phyloP scores from a whole-genome alignment of 345 rosid species.

The Durio zibethinus region DNA sequence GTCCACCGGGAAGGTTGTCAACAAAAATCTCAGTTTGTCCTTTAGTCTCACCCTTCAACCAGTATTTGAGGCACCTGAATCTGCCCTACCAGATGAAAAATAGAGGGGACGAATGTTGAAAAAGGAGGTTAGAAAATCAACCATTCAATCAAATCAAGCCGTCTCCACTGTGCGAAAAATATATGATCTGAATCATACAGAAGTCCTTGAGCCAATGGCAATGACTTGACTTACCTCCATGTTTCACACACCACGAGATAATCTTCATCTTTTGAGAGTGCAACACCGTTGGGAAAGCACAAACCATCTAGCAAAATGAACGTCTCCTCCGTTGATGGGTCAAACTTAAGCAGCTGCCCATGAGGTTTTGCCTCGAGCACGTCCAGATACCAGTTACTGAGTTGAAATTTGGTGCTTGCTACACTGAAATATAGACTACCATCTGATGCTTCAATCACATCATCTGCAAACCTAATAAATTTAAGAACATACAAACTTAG shows the following conservation, averaged over 20 bases:
- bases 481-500: neutral
- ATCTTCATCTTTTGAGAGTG: slow-evolving; percentile 38
- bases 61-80: slow-evolving; percentile 42
- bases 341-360: slow-evolving; percentile 52
- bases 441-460: slow-evolving; percentile 51
- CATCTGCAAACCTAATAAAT: slow-evolving; percentile 44
- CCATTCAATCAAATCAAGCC: neutral
- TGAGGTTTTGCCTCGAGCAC: slow-evolving; percentile 50
- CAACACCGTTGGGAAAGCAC: slow-evolving; percentile 48
- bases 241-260: slow-evolving; percentile 46
- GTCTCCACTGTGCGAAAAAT: slow-evolving; percentile 12
- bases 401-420: slow-evolving; percentile 47
- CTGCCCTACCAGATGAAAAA: slow-evolving; percentile 19
- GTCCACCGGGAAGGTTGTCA: slow-evolving; percentile 47
- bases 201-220: neutral
- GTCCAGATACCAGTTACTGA: slow-evolving; percentile 39
- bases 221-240: slow-evolving; percentile 29
- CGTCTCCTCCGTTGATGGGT: slow-evolving; percentile 36
- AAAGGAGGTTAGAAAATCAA: neutral
- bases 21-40: slow-evolving; percentile 41
- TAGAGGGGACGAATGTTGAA: slow-evolving; percentile 29
- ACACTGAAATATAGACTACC: slow-evolving; percentile 49
- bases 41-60: slow-evolving; percentile 38
- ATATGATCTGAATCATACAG: slow-evolving; percentile 3
- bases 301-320: slow-evolving; percentile 35